A percentile compares a stretch with the other conserved stretches of the same genome.
phyloP scores from a whole-genome alignment of 176 grass and related monocot genomes.

The Otatea glauca region DNA sequence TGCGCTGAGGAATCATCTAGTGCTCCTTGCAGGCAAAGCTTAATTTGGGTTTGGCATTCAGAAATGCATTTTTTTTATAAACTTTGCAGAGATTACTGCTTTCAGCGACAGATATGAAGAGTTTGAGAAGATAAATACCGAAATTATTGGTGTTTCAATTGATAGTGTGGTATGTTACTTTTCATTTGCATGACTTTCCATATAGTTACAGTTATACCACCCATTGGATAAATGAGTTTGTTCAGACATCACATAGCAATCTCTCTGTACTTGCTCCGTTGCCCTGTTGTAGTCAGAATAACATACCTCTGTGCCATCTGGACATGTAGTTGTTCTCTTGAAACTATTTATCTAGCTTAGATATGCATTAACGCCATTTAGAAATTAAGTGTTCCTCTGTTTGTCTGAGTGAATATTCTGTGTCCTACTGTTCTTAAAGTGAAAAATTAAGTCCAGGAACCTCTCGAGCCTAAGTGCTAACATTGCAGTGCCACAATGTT shows the following conservation, averaged over 20 bases:
- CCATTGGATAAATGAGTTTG: not conserved
- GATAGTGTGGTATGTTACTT: constrained; percentile 64
- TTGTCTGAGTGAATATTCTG: not conserved
- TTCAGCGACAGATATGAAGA: constrained; percentile 67
- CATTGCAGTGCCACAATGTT: not conserved
- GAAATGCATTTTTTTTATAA: not conserved
- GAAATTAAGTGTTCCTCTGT: not conserved
- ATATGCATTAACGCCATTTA: not conserved
- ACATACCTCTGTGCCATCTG: not conserved
- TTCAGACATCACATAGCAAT: not conserved
- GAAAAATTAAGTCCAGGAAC: not conserved
- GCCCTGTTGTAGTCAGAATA: not conserved
- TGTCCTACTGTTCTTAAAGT: not conserved
- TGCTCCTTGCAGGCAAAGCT: not conserved
- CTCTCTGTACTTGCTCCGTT: not conserved
- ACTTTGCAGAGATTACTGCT: constrained; percentile 66
- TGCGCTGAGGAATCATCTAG: constrained; percentile 3
- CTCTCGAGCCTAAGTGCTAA: not conserved
- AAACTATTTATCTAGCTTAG: not conserved
- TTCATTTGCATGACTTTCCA: not conserved
- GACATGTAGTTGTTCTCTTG: not conserved
- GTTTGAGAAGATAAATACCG: constrained; percentile 76
- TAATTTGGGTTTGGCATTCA: not conserved
- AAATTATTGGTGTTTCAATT: constrained; percentile 67
- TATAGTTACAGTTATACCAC: not conserved